Base-by-base conservation (phyloP, 208 protist species). In the Acanthamoeba triangularis region DNA sequence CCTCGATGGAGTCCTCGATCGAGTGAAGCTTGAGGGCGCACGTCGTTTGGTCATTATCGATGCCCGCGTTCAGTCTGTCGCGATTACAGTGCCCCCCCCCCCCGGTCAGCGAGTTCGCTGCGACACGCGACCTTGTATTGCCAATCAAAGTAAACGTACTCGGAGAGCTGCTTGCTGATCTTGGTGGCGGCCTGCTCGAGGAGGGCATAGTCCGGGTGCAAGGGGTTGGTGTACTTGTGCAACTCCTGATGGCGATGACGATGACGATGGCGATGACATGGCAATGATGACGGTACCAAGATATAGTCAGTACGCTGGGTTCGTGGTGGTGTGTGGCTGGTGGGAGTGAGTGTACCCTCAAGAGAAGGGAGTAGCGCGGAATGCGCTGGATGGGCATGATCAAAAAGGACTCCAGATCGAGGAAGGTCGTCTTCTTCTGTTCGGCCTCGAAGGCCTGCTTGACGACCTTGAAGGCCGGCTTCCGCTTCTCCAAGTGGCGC, bases 331-430 rank as follows among this genome's bases (percentile, higher is more conserved):
- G 33, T 35, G 14, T 37, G 65, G 33, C 14, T 37, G 4, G 65
- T 10, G 6, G 14, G n/a, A 74, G 33, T n/a, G 33, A 74, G 65
- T 20, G 33, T n/a, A 74, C 25, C n/a, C 65, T 37, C n/a, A n/a
- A 74, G 65, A 74, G 33, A 37, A 74, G 65, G 14, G 25, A 74
- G 69, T 87, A 87, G 25, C 78, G 78, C 23, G 78, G 78, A 16
- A 87, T 87, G 35, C 78, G 78, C 28, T 87, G 78, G 35, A 87
- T 87, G 35, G 78, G 78, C 78, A 87, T 87, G 35, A 87, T 87
- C 23, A 87, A 28, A n/a, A 78, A 78, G 4, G 69, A 78, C 28
- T 78, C 69, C 18, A 78, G 69, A 37, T 78, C 69, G 35, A 78
- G 69, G 35, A 44, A 33, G 69, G 69, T 78, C 28, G 28, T 44